Evolutionary conservation across 139 green algal genomes (phyloP).

Genomic region (Trebouxia sp.): DNA sequence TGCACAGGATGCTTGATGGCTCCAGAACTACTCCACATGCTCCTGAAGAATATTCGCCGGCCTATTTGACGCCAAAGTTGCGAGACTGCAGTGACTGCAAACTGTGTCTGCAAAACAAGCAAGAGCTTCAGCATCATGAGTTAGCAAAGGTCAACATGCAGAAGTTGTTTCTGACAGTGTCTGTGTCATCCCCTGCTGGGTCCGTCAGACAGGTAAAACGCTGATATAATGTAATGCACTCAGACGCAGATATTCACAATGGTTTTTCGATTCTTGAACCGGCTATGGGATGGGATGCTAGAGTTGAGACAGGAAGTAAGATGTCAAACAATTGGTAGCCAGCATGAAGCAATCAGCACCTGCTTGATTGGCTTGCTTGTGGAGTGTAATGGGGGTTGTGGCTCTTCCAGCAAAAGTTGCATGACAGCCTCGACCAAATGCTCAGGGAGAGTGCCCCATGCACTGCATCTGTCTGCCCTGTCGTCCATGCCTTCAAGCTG

Average conservation of each 20-base stretch:
- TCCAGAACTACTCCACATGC: conserved; percentile 36
- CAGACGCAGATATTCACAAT: neutral
- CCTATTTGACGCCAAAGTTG: conserved; percentile 42
- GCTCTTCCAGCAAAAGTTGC: neutral
- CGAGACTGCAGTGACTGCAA: conserved; percentile 35
- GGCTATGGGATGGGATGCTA: too few relatives aligned
- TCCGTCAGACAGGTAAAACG: neutral
- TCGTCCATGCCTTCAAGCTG: too few relatives aligned
- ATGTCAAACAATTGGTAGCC: too few relatives aligned
- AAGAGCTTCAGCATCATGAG: too few relatives aligned
- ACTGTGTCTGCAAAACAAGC: conserved; percentile 28
- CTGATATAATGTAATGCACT: neutral
- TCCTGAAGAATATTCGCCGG: conserved; percentile 45
- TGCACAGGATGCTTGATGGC: conserved; percentile 51
- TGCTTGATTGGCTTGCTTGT: neutral
- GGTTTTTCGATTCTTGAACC: too few relatives aligned
- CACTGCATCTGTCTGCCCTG: neutral
- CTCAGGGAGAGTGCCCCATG: conserved; percentile 26
- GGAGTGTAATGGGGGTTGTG: neutral
- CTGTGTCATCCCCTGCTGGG: neutral
- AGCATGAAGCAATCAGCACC: too few relatives aligned
- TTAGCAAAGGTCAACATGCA: too few relatives aligned
- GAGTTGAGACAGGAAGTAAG: too few relatives aligned
- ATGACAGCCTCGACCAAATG: conserved; percentile 32
- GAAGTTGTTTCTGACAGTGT: neutral